Evolutionary conservation across 2,329 filamentous ascomycete genomes (phyloP), one percentile per base, ranked within the genome.

Genomic region (Colletotrichum cuscutae): DNA sequence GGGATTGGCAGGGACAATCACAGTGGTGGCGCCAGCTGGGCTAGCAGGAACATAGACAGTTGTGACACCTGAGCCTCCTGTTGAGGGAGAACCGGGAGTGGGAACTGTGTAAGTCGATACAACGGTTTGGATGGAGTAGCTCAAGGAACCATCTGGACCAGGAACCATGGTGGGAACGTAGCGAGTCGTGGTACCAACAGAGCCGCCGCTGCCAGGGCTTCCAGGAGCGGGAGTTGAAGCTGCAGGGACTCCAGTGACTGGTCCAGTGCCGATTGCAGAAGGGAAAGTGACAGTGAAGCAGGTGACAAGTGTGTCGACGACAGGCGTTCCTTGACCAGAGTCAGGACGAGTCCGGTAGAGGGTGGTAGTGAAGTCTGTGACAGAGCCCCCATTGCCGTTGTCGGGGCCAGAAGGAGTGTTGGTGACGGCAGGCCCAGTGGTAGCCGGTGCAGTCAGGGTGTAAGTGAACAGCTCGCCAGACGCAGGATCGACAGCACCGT

Each of bases 81-180:
- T 53, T 12, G 75, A 63, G 60, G 79, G 22, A 19, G 15, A 24
- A 6, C 15, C 24, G 32, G 60, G 54, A 2, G 61, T 37, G 13
- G 65, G 76, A 15, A 79, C 71, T 24, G 82, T 76, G 77, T 80
- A 78, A 19, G 79, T 81, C 9, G 81, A 82, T 52, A 83, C 79
- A 24, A 83, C 71, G 12, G 82, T 76, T 15, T 60, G 42, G 15
- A 72, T 37, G 11, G 70, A 72, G 60, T 72, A 70, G 11, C 81
- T 83, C 12, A 80, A 78, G 49, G 77, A 72, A 6, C 81, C 81
- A 72, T 83, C 76, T n/a, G 78, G 49, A 3, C 81, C 81, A 52
- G 78, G 66, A 5, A 72, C 70, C 59, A 72, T 54, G 42, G 70
- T 72, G 46, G 70, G 60, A 56, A 72, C 11, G 35, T 65, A 57